Evolutionary conservation across 176 grass and related monocot genomes (phyloP), one percentile per base, ranked within the genome.

Genomic region (Lolium rigidum): DNA sequence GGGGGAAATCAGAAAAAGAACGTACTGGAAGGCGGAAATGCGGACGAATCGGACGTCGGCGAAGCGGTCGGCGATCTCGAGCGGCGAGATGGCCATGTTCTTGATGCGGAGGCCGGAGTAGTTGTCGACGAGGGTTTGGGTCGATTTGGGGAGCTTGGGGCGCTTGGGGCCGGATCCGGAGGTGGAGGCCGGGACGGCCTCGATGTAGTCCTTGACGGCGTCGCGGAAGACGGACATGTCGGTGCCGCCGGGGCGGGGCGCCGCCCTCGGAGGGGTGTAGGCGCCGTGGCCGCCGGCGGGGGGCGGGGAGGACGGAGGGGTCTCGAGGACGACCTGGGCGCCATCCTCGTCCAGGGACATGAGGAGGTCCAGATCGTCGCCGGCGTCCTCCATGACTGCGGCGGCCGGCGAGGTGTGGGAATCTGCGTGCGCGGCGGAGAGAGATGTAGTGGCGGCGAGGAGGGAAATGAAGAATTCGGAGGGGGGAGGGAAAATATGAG

Each of bases 141-240:
- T 57, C 35, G 86, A 43, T 10, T 85, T 91, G 43, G 85, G 70
- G 3, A 62, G 61, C 85, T 70, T 91, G 61, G 63, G 71, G 41
- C 52, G 85, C 21, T 61, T 61, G 70, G 69, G 0, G 21, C 47
- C 46, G 4, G 39, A 15, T 67, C 66, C 66, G 5, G 87, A 77
- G 2, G 39, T 74, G 49, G 68, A 17, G 58, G 80, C 5, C n/a
- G 89, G 85, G 41, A 22, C 51, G 37, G 86, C 65, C 14, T 93
- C 87, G 57, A 99, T 83, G 82, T 96, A 96, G 56, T 99, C 97
- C 80, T 94, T 94, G 86, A 99, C 97, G 64, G 85, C 87, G 56
- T 96, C 89, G 25, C 94, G 94, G 86, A 99, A 99, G 54, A 93
- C 87, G 60, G 94, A 99, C 92, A 99, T 99, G 85, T 96, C 87